Evolutionary conservation across 1,139 yeast species (phyloP).

Genomic region (Yamadazyma friedrichii): DNA sequence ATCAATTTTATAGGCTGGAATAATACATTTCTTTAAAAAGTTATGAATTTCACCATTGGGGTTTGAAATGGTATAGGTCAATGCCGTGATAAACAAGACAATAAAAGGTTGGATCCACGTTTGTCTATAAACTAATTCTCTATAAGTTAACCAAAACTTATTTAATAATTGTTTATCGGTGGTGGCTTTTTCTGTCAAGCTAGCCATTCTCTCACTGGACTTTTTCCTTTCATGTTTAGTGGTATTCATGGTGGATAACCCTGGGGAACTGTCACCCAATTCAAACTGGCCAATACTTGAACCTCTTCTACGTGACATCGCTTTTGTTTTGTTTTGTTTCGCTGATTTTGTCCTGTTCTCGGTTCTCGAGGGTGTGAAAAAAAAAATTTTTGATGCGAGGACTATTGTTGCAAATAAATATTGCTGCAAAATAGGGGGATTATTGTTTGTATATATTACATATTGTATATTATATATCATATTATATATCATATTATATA

Average conservation of each 20-base stretch:
- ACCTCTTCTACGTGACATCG: constrained; percentile 38
- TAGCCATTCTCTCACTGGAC: constrained; percentile 34
- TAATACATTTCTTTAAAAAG: constrained; percentile 57
- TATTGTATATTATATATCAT: too few species aligned
- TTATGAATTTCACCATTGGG: constrained; percentile 60
- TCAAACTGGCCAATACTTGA: constrained; percentile 59
- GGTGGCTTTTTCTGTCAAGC: constrained; percentile 24
- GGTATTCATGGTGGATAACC: constrained; percentile 47
- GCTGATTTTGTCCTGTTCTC: neutral
- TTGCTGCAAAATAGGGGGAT: neutral
- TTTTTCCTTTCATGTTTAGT: constrained; percentile 32
- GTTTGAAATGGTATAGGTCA: constrained; percentile 44
- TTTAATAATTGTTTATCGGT: constrained; percentile 43
- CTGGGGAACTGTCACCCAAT: constrained; percentile 58
- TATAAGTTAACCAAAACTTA: constrained; percentile 54
- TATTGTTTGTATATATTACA: too few species aligned
- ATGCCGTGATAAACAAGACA: constrained; percentile 35
- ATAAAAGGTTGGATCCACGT: constrained; percentile 78
- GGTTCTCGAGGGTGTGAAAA: too few species aligned
- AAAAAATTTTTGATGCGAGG: neutral
- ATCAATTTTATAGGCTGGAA: constrained; percentile 64
- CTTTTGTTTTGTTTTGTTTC: too few species aligned
- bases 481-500: too few species aligned
- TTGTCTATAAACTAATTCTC: constrained; percentile 65
- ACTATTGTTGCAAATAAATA: too few species aligned